phyloP scores from a whole-genome alignment of 1,139 yeast genomes.

The Waltiozyma sp. region DNA sequence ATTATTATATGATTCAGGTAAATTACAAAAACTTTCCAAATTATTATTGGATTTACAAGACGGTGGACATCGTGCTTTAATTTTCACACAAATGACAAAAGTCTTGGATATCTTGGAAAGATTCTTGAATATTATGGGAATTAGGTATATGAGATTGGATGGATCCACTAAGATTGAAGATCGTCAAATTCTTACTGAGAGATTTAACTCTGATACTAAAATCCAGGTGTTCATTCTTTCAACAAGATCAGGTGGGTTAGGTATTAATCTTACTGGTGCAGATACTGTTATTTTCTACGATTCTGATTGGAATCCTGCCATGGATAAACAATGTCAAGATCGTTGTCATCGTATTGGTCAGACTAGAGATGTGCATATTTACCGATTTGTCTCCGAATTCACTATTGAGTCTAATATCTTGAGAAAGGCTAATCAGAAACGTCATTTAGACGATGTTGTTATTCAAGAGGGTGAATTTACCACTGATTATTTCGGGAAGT shows the following conservation, averaged over 20 bases:
- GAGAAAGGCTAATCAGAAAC: slow-evolving; percentile 89
- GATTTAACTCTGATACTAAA: slow-evolving; percentile 77
- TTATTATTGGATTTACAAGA: slow-evolving; percentile 69
- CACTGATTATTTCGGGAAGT: slow-evolving; percentile 85
- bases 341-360: slow-evolving; percentile 99
- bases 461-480: slow-evolving; percentile 98
- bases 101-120: slow-evolving; percentile 90
- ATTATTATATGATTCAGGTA: slow-evolving; percentile 94
- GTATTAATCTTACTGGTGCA: slow-evolving; percentile 96
- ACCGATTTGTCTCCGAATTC: slow-evolving; percentile 89
- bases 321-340: slow-evolving; percentile 99
- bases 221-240: slow-evolving; percentile 89
- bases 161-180: slow-evolving; percentile 98
- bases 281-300: slow-evolving; percentile 98
- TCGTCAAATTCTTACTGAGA: slow-evolving; percentile 85
- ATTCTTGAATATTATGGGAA: slow-evolving; percentile 89
- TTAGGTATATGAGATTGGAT: slow-evolving; percentile 87
- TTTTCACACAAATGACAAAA: slow-evolving; percentile 97
- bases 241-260: slow-evolving; percentile 96
- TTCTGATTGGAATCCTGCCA: slow-evolving; percentile 99
- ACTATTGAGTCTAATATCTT: slow-evolving; percentile 94
- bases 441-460: slow-evolving; percentile 89
- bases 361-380: slow-evolving; percentile 93
- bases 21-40: slow-evolving; percentile 72
- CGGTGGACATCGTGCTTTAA: slow-evolving; percentile 85